Evolutionary conservation across 75 land plant genomes (phyloP).

Genomic region (Larix kaempferi): DNA sequence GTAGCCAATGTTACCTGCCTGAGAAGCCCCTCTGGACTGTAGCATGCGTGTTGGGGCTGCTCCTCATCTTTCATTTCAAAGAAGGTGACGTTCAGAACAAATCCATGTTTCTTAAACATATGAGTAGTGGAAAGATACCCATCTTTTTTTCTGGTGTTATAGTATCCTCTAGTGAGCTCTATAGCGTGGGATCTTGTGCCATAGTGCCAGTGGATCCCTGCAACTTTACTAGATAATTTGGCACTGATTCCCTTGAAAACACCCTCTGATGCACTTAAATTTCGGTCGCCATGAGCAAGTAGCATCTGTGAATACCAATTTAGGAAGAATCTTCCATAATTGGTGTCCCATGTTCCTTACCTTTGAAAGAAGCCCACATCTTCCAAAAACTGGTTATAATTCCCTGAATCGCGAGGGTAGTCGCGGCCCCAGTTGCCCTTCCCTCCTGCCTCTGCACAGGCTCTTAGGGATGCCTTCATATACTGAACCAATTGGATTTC

Average conservation of each 20-base stretch:
- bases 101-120: slow-evolving; percentile 66
- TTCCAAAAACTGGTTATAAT: slow-evolving; percentile 47
- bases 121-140: slow-evolving; percentile 78
- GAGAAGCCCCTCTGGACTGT: slow-evolving; percentile 80
- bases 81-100: slow-evolving; percentile 85
- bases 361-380: slow-evolving; percentile 45
- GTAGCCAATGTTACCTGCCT: slow-evolving; percentile 68
- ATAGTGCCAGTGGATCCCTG: slow-evolving; percentile 98
- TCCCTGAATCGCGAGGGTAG: slow-evolving; percentile 47
- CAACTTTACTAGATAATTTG: slow-evolving; percentile 54
- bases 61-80: slow-evolving; percentile 90
- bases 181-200: slow-evolving; percentile 77
- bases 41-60: slow-evolving; percentile 63
- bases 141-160: slow-evolving; percentile 73
- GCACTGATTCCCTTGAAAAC: slow-evolving; percentile 41
- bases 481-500: slow-evolving; percentile 39
- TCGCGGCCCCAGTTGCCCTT: slow-evolving; percentile 58
- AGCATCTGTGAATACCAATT: slow-evolving; percentile 70
- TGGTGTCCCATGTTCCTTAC: slow-evolving; percentile 58
- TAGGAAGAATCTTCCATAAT: slow-evolving; percentile 61
- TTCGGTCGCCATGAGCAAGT: slow-evolving; percentile 64
- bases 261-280: slow-evolving; percentile 40
- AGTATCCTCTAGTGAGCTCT: slow-evolving; percentile 93
- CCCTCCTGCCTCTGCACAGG: slow-evolving; percentile 45
- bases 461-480: slow-evolving; percentile 60